These are phyloP conservation scores for Suhomyces panamericanus DNA, from an alignment of 1,139 yeast genomes.

Conservation along the genomic window DNA sequence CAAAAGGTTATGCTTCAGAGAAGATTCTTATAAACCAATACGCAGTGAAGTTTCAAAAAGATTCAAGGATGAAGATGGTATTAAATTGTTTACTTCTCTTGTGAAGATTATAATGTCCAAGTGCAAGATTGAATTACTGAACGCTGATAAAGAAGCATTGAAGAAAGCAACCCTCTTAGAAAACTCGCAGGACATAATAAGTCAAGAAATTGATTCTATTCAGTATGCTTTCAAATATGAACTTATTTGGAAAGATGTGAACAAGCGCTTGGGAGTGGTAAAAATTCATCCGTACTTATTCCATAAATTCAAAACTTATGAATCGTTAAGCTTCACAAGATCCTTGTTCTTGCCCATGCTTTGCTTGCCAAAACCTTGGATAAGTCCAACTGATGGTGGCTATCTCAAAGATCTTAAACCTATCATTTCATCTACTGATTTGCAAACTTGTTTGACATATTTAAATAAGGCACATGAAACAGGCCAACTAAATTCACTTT, in stretches of 20 bases:
- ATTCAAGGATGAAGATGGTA: constrained; percentile 20
- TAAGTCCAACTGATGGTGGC: constrained; percentile 37
- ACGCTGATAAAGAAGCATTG: constrained; percentile 5
- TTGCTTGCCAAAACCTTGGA: constrained; percentile 42
- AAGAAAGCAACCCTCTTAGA: constrained; percentile 2
- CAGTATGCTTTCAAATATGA: constrained; percentile 9
- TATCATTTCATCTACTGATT: constrained; percentile 26
- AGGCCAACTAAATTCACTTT: constrained; percentile 38
- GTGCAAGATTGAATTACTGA: constrained; percentile 21
- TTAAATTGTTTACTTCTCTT: constrained; percentile 24
- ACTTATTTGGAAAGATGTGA: neutral
- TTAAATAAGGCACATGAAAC: constrained; percentile 29
- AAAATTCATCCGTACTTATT: constrained; percentile 29
- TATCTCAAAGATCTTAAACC: constrained; percentile 29
- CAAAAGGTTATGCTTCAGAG: constrained; percentile 16
- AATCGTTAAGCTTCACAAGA: constrained; percentile 17
- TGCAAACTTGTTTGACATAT: constrained; percentile 20
- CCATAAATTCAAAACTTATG: constrained; percentile 18
- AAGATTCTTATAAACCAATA: constrained; percentile 13
- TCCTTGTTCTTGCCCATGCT: constrained; percentile 40
- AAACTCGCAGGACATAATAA: neutral
- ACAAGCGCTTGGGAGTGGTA: constrained; percentile 22
- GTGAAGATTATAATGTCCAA: constrained; percentile 22
- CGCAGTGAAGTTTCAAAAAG: constrained; percentile 15
- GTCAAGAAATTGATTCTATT: too few species aligned